Base-by-base conservation (phyloP, 768 basidiomycete genomes). In the Termitomyces sp. region DNA sequence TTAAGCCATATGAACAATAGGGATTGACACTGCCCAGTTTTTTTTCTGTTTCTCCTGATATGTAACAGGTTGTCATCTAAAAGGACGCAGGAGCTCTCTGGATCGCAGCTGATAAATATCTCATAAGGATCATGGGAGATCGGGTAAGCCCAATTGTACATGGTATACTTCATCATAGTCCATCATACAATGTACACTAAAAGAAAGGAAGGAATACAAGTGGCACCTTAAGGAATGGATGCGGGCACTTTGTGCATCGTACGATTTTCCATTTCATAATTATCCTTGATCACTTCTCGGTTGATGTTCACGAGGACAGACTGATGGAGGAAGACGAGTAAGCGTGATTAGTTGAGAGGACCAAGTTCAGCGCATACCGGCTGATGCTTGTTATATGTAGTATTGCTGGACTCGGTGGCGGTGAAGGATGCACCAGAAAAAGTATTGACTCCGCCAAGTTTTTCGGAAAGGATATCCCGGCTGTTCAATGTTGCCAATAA, bases 401-500 rank as follows among this genome's bases (percentile, higher is more conserved):
- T 22, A 39, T 50, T 49, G 11, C 12, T 38, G 48, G 22, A n/a
- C 22, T 42, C 24, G 42, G 18, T 24, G 1, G 53, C 40, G 12
- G 38, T 22, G 32, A 55, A 24, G 11, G 61, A 60, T 22, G 39
- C 22, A 45, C 18, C 46, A 60, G 62, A 66, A 33, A 68, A 40
- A 40, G 63, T 62, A 16, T 64, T 63, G 20, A 66, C 22, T 57
- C 54, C 70, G 59, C 22, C 66, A 22, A 67, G 63, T 64, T 56
- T 68, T 51, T 63, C 67, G 16, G 68, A 63, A 46, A 74, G 60
- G 2, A 60, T 50, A 4, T 68, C 63, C 7, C 72, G 63, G 13
- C 69, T 66, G 42, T 75, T 74, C 4, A 74, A 62, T 50, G 71
- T 73, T 5, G 74, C 74, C 16, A 74, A 65, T 45, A 75, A 65